phyloP scores from a whole-genome alignment of 768 basidiomycete genomes.

The Boletus huronensis region DNA sequence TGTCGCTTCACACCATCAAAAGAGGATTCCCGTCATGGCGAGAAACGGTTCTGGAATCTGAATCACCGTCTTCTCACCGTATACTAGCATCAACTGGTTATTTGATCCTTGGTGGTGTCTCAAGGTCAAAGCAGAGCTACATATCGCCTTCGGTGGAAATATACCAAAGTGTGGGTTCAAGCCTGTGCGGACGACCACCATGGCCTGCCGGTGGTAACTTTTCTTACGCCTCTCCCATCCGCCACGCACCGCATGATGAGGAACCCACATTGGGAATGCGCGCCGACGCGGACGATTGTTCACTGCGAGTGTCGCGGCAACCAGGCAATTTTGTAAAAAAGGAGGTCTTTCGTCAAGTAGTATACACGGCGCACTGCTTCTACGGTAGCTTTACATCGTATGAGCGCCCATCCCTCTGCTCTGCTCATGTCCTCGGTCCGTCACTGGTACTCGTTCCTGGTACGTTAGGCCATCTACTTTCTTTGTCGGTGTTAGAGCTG shows the following conservation, averaged over 20 bases:
- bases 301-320: neutral
- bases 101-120: neutral
- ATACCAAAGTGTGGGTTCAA: neutral
- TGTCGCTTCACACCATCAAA: neutral
- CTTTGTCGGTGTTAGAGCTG: slow-evolving; percentile 1
- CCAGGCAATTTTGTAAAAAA: neutral
- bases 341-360: neutral
- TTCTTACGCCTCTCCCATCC: neutral
- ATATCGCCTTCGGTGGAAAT: neutral
- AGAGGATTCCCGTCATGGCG: neutral
- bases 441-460: neutral
- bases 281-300: neutral
- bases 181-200: neutral
- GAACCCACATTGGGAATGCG: neutral
- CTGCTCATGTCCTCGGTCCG: neutral
- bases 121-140: neutral
- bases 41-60: neutral
- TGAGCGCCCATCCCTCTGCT: no score
- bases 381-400: neutral
- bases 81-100: neutral
- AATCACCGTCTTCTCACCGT: neutral
- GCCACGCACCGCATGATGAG: neutral
- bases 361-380: neutral
- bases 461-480: neutral
- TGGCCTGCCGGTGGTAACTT: neutral